These are phyloP conservation scores for Penicillium roqueforti DNA, from an alignment of 495 filamentous ascomycete species.

Conservation along the genomic window DNA sequence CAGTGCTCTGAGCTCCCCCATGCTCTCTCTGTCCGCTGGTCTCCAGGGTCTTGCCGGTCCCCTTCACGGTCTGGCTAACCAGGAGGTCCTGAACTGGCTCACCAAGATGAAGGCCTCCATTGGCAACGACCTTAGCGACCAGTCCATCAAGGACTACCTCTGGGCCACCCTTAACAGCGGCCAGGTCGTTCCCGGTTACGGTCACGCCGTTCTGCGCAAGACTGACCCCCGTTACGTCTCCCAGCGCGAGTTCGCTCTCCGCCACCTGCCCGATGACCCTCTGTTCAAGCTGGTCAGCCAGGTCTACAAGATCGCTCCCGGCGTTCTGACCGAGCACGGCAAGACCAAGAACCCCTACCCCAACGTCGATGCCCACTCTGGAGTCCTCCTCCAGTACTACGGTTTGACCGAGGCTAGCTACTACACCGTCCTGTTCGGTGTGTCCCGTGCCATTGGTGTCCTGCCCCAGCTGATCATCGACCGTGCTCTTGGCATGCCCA, in stretches of 20 bases:
- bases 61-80: conserved; percentile 97
- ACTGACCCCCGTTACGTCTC: conserved; percentile 97
- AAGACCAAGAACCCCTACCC: conserved; percentile 95
- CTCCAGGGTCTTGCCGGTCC: conserved; percentile 96
- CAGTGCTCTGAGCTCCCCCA: conserved; percentile 92
- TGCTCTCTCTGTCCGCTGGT: conserved; percentile 93
- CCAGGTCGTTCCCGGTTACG: conserved; percentile 95
- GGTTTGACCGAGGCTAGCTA: conserved; percentile 97
- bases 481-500: conserved; percentile 78
- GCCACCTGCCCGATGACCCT: conserved; percentile 87
- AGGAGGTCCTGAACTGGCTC: conserved; percentile 98
- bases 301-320: conserved; percentile 99
- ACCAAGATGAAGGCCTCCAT: conserved; percentile 96
- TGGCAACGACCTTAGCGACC: conserved; percentile 90
- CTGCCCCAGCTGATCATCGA: conserved; percentile 99
- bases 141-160: conserved; percentile 95
- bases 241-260: conserved; percentile 91
- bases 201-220: conserved; percentile 98
- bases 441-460: conserved; percentile 95
- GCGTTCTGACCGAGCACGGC: conserved; percentile 96
- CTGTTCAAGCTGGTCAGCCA: conserved; percentile 99
- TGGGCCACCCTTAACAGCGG: conserved; percentile 95
- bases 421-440: conserved; percentile 99
- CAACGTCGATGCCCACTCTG: conserved; percentile 81
- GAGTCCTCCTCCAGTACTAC: conserved; percentile 99